phyloP scores from a whole-genome alignment of 2,329 filamentous ascomycete genomes.

The Xylaria polymorpha region DNA sequence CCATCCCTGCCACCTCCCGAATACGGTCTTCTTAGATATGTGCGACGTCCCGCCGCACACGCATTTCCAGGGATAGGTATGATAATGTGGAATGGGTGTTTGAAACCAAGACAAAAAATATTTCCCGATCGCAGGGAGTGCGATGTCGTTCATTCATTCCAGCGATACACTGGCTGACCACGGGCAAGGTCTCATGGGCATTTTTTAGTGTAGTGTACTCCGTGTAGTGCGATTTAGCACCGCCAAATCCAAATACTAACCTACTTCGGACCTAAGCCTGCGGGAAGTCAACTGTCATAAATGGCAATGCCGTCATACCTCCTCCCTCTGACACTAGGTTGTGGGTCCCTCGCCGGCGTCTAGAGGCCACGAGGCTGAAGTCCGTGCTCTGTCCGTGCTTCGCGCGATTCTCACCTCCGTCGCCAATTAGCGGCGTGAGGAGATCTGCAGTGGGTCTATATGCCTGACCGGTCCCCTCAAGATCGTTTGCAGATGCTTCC shows the following conservation, averaged over 20 bases:
- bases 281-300: background rate
- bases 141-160: background rate
- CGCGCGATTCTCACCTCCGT: background rate
- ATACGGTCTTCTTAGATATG: background rate
- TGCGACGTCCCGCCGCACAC: background rate
- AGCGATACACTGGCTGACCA: conserved; percentile 14
- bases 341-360: background rate
- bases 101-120: conserved; percentile 1
- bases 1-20: background rate
- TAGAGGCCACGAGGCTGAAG: conserved; percentile 12
- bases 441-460: background rate
- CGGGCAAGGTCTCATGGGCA: conserved; percentile 1
- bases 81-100: background rate
- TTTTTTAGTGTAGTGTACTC: background rate
- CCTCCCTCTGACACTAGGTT: background rate
- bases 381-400: background rate
- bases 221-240: background rate
- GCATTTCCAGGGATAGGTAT: background rate
- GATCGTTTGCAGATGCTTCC: background rate
- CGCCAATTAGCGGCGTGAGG: background rate
- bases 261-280: background rate
- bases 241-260: too few species aligned
- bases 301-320: conserved; percentile 17
- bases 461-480: background rate
- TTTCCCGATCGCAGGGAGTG: background rate